phyloP scores from a whole-genome alignment of 1,284 basidiomycete genomes.

The Leccinum solheimii region DNA sequence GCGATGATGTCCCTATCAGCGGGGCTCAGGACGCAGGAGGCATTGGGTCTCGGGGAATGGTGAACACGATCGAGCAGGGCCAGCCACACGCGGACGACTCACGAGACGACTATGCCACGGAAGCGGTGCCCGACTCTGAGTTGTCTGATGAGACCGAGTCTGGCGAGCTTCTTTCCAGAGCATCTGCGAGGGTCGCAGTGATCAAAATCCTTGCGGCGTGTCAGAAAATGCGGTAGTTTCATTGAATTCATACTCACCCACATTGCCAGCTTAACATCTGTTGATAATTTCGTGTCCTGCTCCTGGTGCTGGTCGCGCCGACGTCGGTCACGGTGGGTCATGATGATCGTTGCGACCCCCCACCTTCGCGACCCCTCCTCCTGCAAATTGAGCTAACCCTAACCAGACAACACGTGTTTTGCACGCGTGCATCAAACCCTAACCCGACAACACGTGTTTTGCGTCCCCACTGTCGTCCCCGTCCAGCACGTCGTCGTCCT shows the following conservation, averaged over 20 bases:
- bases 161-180: conserved; percentile 90
- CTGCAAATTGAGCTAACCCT: not conserved
- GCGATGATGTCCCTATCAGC: conserved; percentile 59
- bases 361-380: not conserved
- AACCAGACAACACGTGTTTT: not conserved
- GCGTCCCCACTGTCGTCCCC: conserved; percentile 21
- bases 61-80: not conserved
- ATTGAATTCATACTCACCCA: not conserved
- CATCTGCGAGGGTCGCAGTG: conserved; percentile 96
- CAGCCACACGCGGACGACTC: conserved; percentile 34
- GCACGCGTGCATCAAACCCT: conserved; percentile 22
- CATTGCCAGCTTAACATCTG: not conserved
- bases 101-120: conserved; percentile 92
- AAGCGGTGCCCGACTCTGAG: conserved; percentile 87
- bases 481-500: conserved; percentile 27
- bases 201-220: conserved; percentile 77
- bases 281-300: not conserved
- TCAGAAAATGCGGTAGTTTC: not conserved
- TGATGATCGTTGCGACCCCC: not conserved
- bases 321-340: not conserved
- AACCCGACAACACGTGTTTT: conserved; percentile 34
- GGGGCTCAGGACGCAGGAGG: conserved; percentile 65
- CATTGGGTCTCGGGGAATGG: conserved; percentile 70
- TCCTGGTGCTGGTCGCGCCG: not conserved
- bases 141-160: conserved; percentile 83